phyloP scores from a whole-genome alignment of 2,329 filamentous ascomycete species.

The Penicillium hesseltinei region DNA sequence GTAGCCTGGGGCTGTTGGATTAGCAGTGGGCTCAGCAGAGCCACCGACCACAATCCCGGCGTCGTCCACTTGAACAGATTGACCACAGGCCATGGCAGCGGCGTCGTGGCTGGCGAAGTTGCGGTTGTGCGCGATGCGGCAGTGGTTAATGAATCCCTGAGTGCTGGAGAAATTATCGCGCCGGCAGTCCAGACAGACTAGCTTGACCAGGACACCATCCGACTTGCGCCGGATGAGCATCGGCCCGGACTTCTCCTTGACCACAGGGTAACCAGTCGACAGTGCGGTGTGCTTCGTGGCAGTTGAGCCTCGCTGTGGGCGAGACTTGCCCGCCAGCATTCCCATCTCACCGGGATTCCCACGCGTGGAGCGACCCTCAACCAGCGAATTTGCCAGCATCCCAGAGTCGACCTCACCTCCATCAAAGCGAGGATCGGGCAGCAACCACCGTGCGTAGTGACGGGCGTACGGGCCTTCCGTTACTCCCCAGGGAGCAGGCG shows the following conservation, averaged over 20 bases:
- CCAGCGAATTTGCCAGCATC: slow-evolving; percentile 42
- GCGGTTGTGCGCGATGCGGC: slow-evolving; percentile 87
- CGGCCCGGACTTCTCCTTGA: slow-evolving; percentile 79
- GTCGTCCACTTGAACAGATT: slow-evolving; percentile 71
- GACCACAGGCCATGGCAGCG: slow-evolving; percentile 82
- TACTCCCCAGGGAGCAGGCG: slow-evolving; percentile 86
- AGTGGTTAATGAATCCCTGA: slow-evolving; percentile 99
- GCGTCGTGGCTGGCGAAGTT: slow-evolving; percentile 96
- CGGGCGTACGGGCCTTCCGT: slow-evolving; percentile 88
- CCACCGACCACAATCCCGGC: slow-evolving; percentile 48
- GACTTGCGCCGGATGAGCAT: slow-evolving; percentile 78
- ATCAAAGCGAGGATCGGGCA: slow-evolving; percentile 85
- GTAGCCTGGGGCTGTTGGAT: slow-evolving; percentile 46
- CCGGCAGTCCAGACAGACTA: slow-evolving; percentile 85
- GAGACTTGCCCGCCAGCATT: slow-evolving; percentile 53
- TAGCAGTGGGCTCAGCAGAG: slow-evolving; percentile 30
- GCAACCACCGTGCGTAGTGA: slow-evolving; percentile 94
- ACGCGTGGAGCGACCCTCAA: slow-evolving; percentile 75
- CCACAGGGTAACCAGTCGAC: slow-evolving; percentile 66
- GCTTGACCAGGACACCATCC: slow-evolving; percentile 81
- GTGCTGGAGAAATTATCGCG: slow-evolving; percentile 92
- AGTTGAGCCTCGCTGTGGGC: slow-evolving; percentile 58
- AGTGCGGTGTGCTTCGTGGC: slow-evolving; percentile 67
- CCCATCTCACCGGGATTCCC: slow-evolving; percentile 64
- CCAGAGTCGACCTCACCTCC: slow-evolving; percentile 46